Evolutionary conservation across 768 basidiomycete species (phyloP), one percentile per base, ranked within the genome.

Genomic region (Pholiota microspora): DNA sequence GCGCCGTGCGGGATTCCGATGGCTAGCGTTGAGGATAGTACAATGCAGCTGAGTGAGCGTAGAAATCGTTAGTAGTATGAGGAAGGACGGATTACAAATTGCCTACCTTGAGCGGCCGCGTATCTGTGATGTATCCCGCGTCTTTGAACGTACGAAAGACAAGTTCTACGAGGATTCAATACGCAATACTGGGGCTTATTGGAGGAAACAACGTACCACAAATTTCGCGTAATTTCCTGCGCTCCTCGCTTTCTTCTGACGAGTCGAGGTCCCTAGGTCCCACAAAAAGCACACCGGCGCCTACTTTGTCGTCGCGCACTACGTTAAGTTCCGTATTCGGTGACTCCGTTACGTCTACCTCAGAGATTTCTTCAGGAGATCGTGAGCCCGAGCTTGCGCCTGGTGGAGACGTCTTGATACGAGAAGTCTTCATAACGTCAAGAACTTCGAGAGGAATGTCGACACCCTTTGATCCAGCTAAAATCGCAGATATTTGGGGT

Each of bases 81-180:
- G 6, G 18, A 42, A 32, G 10, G 25, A 15, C 15, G 7, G 29
- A 38, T 16, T 6, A 10, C 15, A 7, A 8, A 31, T 4, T 18
- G 13, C 69, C 5, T 49, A 81, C 83, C 65, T 81, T 83, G 32
- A 84, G 70, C 1, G 81, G 80, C 7, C 82, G 71, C 8, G 38
- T 54, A 25, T 68, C 81, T 0, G 63, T 68, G 38, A 80, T 57
- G 59, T 80, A 82, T 0, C 75, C 78, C 8, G 68, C 72, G 0
- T 68, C 58, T 49, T 54, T 68, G 53, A 82, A 82, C 0, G 71
- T 51, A 49, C 56, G 61, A 56, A 73, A 68, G 7, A 82, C 67
- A 15, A 80, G 61, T 32, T 77, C 81, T 82, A 42, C 12, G 52
- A 27, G 50, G 16, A 2, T n/a, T 34, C 1, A 10, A n/a, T n/a